Evolutionary conservation across 306 rosid species (phyloP), one percentile per base, ranked within the genome.

Genomic region (Fagus sylvatica): DNA sequence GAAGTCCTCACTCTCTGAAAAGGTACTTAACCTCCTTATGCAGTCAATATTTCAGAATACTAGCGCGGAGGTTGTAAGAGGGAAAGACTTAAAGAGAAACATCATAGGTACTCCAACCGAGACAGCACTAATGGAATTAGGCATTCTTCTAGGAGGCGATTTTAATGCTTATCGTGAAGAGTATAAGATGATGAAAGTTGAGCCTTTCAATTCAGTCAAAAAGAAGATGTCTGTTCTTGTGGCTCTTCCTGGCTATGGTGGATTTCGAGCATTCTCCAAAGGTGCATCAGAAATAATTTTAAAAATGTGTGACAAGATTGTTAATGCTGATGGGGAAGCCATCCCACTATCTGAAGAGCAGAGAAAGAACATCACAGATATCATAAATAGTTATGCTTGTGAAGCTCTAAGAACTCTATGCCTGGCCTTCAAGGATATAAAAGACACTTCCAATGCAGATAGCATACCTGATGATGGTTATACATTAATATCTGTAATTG

Each of bases 251-350:
- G 76, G 72, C 41, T 54, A 36, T 30, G 79, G 80, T 60, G 82
- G 73, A 74, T 74, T 54, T 62, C 57, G 90, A 86, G 98, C 96
- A 61, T 87, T 88, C 72, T 83, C 90, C 67, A 95, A 95, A 86
- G 99, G 98, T 74, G 99, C 98, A 77, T 93, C 98, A 41, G 99
- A 95, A 72, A 86, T 89, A 40, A 76, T 95, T 17, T 53, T 91
- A 7, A 70, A 77, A 39, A 79, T 76, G 85, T 95, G 99, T 69
- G 90, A 91, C 76, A 91, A 87, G 80, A 87, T 91, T 67, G 77
- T 90, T 55, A 77, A 78, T 55, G 11, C 89, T 41, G 69, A 90
- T 1, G 97, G 97, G 12, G 84, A 92, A 78, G 83, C 89, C 30
- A 84, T 81, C 69, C 41, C 78, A 22, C 76, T 88, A 60, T 87